Conservation (phyloP, 768 basidiomycete genomes). For the Mycena venus region DNA sequence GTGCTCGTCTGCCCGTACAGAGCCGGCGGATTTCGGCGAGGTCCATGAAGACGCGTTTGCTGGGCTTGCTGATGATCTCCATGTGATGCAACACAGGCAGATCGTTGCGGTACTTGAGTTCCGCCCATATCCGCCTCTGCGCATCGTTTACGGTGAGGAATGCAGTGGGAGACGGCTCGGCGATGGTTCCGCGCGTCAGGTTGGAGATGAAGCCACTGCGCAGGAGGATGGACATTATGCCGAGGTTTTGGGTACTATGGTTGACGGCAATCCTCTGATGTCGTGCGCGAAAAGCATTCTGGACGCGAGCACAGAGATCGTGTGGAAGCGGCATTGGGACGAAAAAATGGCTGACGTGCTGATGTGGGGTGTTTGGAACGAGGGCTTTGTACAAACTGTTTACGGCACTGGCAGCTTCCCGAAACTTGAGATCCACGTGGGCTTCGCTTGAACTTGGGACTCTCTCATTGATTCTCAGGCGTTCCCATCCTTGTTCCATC, state of each 20-base stretch:
- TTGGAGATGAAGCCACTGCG: slow-evolving; percentile 90
- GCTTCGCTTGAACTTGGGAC: too few species aligned
- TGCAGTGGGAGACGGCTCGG: slow-evolving; percentile 70
- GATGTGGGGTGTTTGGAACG: background rate
- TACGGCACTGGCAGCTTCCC: too few species aligned
- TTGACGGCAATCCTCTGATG: slow-evolving; percentile 82
- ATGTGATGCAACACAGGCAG: slow-evolving; percentile 85
- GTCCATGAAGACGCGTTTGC: slow-evolving; percentile 83
- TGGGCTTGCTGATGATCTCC: slow-evolving; percentile 87
- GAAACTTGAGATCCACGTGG: too few species aligned
- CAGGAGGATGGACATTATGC: slow-evolving; percentile 92
- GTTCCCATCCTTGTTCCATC: too few species aligned
- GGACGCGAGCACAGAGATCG: slow-evolving; percentile 90
- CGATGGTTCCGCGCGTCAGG: slow-evolving; percentile 83
- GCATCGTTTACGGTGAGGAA: slow-evolving; percentile 74
- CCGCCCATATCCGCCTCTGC: slow-evolving; percentile 90
- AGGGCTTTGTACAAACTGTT: background rate
- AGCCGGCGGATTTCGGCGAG: slow-evolving; percentile 79
- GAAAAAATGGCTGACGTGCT: background rate
- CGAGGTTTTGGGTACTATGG: slow-evolving; percentile 91
- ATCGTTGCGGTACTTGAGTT: slow-evolving; percentile 94
- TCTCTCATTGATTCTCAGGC: too few species aligned
- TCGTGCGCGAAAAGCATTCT: slow-evolving; percentile 93
- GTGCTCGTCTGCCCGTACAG: slow-evolving; percentile 85
- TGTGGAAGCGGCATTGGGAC: slow-evolving; percentile 71